These are phyloP conservation scores for Lepidium didymum DNA, from an alignment of 345 rosid genomes.

Conservation along the genomic window DNA sequence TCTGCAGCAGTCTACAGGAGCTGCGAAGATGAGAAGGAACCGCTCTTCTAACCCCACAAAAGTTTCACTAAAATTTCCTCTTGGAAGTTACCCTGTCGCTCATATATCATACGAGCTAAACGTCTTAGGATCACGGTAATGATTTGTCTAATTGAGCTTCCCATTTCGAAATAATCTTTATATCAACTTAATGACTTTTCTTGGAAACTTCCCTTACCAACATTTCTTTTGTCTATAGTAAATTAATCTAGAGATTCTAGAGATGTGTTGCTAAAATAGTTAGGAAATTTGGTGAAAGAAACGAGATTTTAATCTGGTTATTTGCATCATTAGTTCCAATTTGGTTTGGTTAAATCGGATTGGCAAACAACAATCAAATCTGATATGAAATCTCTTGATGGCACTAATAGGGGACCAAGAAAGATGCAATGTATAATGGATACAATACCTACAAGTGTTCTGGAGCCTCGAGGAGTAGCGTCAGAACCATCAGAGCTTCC, in stretches of 20 bases:
- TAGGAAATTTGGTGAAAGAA: neutral
- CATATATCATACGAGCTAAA: conserved; percentile 78
- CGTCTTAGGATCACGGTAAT: conserved; percentile 77
- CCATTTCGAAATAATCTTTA: neutral
- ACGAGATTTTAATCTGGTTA: neutral
- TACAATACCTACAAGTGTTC: conserved; percentile 40
- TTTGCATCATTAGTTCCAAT: neutral
- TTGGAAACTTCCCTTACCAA: neutral
- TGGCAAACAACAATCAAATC: neutral
- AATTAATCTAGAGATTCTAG: neutral
- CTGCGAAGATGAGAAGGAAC: conserved; percentile 46
- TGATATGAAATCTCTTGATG: conserved; percentile 7
- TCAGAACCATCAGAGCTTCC: conserved; percentile 27
- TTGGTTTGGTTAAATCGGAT: neutral
- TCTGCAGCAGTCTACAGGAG: conserved; percentile 41
- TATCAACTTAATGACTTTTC: neutral
- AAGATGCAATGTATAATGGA: conserved; percentile 68
- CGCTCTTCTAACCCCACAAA: conserved; percentile 46
- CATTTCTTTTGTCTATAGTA: neutral
- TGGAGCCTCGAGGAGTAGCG: conserved; percentile 26
- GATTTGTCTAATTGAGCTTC: neutral
- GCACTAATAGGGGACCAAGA: conserved; percentile 59
- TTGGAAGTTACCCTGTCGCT: conserved; percentile 62
- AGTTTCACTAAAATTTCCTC: conserved; percentile 50
- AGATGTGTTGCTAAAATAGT: neutral